Evolutionary conservation across 75 land plant species (phyloP).

Genomic region (Sequoia sempervirens): DNA sequence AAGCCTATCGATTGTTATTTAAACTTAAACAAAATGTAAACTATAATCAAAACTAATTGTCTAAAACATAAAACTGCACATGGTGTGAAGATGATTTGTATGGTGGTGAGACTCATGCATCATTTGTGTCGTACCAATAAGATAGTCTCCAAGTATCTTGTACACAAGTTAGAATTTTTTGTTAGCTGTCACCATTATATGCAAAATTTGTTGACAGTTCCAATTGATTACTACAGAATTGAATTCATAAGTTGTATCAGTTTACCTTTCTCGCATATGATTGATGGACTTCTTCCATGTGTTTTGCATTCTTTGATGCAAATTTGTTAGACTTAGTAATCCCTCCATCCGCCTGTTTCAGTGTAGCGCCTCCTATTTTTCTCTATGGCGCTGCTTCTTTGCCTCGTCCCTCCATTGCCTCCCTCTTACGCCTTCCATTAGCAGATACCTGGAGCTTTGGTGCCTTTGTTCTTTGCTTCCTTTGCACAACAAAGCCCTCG

Average conservation of each 20-base stretch:
- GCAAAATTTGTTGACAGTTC: neutral
- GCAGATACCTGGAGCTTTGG: conserved; percentile 19
- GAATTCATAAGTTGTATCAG: neutral
- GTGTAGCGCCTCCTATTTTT: conserved; percentile 34
- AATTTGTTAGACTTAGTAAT: conserved; percentile 10
- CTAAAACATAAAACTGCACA: too few species aligned
- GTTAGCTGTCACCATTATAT: neutral
- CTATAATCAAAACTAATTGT: too few species aligned
- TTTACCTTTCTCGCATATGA: neutral
- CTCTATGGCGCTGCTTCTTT: conserved; percentile 28
- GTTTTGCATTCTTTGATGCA: neutral
- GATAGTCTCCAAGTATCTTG: too few species aligned
- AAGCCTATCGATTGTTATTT: too few species aligned
- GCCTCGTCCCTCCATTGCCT: conserved; percentile 37
- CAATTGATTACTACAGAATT: neutral
- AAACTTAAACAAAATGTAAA: too few species aligned
- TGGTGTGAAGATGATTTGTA: too few species aligned
- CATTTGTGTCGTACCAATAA: too few species aligned
- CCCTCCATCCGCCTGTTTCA: conserved; percentile 18
- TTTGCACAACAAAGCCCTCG: conserved; percentile 37
- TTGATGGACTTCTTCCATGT: neutral
- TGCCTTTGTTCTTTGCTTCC: conserved; percentile 32
- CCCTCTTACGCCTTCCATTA: conserved; percentile 18
- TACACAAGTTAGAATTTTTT: neutral
- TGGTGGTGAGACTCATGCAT: too few species aligned